Evolutionary conservation across 345 rosid genomes (phyloP).

Genomic region (Ceriops zippeliana): DNA sequence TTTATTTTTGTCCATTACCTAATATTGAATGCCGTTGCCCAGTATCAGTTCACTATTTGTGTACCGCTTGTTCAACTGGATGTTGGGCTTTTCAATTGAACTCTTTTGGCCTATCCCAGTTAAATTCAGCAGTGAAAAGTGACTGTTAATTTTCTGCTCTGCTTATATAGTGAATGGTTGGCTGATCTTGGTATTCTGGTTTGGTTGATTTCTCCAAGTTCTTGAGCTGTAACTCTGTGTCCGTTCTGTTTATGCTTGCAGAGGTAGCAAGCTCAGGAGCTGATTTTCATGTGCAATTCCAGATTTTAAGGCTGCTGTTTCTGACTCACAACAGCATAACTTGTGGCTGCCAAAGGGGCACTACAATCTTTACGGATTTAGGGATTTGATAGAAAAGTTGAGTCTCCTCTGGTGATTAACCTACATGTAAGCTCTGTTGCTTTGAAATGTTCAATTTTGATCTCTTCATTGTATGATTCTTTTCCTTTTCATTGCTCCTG

Average conservation of each 20-base stretch:
- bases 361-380: conserved; percentile 23
- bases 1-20: background rate
- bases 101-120: no score
- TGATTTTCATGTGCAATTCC: background rate
- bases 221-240: background rate
- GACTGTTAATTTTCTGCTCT: no score
- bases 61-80: no score
- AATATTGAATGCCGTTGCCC: background rate
- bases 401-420: conserved; percentile 23
- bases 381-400: conserved; percentile 24
- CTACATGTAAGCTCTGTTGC: conserved; percentile 27
- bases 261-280: conserved; percentile 30
- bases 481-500: background rate
- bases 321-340: conserved; percentile 21
- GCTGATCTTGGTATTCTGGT: background rate
- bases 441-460: conserved; percentile 32
- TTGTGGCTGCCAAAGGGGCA: conserved; percentile 12
- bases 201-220: background rate
- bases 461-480: conserved; percentile 22
- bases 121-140: no score
- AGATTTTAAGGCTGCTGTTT: conserved; percentile 20
- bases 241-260: conserved; percentile 14
- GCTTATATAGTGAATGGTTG: no score
- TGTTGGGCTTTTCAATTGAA: no score
- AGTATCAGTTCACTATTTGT: no score